Percentiles rank a stretch among this genome's conserved stretches.
Conservation (phyloP, 768 basidiomycete species). For the Pisolithus marmoratus region DNA sequence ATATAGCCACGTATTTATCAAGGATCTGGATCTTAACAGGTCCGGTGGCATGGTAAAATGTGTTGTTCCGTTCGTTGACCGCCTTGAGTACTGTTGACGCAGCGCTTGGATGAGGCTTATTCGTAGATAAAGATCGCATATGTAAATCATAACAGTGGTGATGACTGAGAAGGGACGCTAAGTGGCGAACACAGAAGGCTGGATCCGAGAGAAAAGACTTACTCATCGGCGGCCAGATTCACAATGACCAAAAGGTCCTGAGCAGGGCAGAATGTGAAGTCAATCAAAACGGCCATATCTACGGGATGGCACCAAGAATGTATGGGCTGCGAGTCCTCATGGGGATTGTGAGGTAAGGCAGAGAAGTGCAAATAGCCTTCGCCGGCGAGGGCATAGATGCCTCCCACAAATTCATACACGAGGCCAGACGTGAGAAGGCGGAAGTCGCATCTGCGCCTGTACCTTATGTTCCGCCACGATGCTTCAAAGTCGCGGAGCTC, state of each 20-base stretch:
- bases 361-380: constrained; percentile 46
- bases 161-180: constrained; percentile 25
- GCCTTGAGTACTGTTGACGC: constrained; percentile 27
- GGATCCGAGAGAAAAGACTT: constrained; percentile 14
- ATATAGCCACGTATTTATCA: constrained; percentile 42
- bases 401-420: constrained; percentile 47
- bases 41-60: constrained; percentile 5
- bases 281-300: constrained; percentile 39
- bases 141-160: constrained; percentile 44
- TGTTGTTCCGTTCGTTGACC: neutral
- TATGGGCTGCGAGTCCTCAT: constrained; percentile 9
- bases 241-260: constrained; percentile 52
- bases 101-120: constrained; percentile 45
- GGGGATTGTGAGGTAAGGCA: neutral
- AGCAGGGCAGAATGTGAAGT: constrained; percentile 54
- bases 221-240: constrained; percentile 38
- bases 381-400: constrained; percentile 40
- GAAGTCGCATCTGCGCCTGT: constrained; percentile 33
- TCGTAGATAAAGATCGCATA: constrained; percentile 45
- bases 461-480: constrained; percentile 43
- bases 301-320: constrained; percentile 41
- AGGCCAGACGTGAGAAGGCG: constrained; percentile 40
- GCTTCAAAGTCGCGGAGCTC: constrained; percentile 38
- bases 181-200: neutral
- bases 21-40: constrained; percentile 43